Percentiles rank a stretch among this genome's conserved stretches.
Conservation (phyloP, 2,329 filamentous ascomycete genomes). For the Rhynchosporium agropyri region DNA sequence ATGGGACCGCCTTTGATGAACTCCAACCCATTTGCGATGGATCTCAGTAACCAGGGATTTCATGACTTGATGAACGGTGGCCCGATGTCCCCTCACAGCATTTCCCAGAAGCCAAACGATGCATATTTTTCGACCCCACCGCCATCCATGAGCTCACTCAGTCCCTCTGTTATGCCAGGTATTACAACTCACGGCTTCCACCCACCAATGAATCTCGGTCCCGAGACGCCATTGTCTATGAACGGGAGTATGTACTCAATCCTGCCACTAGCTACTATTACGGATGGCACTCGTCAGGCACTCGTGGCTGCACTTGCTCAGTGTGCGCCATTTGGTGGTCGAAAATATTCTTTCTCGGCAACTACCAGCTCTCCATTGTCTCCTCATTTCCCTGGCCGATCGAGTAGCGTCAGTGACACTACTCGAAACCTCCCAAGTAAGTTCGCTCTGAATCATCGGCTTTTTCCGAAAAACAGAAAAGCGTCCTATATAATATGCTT, state of each 20-base stretch:
- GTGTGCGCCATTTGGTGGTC: conserved; percentile 57
- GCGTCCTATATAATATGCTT: not conserved
- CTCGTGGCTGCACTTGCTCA: conserved; percentile 62
- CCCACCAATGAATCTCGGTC: conserved; percentile 68
- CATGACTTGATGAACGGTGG: conserved; percentile 73
- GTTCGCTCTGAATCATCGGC: not conserved
- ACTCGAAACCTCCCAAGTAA: conserved; percentile 65
- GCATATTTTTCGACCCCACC: conserved; percentile 79
- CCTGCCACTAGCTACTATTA: conserved; percentile 65
- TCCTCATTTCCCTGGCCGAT: conserved; percentile 52
- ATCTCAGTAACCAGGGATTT: conserved; percentile 73
- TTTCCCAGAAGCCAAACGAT: conserved; percentile 72
- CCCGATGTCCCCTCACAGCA: conserved; percentile 76
- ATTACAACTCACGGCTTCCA: conserved; percentile 63
- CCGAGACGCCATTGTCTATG: conserved; percentile 74
- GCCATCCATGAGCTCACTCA: conserved; percentile 72
- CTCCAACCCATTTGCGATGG: conserved; percentile 70
- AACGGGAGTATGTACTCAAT: conserved; percentile 59
- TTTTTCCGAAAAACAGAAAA: not conserved
- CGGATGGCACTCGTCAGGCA: conserved; percentile 64
- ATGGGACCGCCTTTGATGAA: conserved; percentile 70
- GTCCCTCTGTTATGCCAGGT: conserved; percentile 70
- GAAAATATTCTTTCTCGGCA: conserved; percentile 66
- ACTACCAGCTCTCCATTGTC: conserved; percentile 56
- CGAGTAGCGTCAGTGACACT: conserved; percentile 54